Evolutionary conservation across 1,284 basidiomycete genomes (phyloP), one percentile per base, ranked within the genome.

Genomic region (Nidula niveotomentosa): DNA sequence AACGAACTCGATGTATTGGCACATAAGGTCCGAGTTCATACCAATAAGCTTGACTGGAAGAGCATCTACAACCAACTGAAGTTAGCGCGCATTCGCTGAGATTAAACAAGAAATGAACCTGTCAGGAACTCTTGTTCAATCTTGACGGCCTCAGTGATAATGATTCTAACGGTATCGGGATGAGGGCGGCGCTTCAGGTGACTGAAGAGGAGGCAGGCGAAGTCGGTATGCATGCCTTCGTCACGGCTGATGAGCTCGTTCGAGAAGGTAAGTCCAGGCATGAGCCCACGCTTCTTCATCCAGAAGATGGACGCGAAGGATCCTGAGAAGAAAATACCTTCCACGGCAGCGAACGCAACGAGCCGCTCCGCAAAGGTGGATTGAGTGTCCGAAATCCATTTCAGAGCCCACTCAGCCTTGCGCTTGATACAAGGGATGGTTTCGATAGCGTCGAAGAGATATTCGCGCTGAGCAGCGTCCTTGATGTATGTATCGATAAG

Each of bases 401-500:
- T 82, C 50, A 98, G 80, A 0, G 96, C 96, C 96, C 94, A 97
- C 54, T 94, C 86, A 13, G 94, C 95, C 74, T 97, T 98, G 71
- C 85, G 89, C 73, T 89, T 90, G 71, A 97, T 86, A 66, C 93
- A 95, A 1, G 93, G 94, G 57, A 97, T 94, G 48, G 91, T 97
- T 61, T 98, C 95, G 58, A 98, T 85, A 33, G 96, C 96, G 60
- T 96, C 89, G 69, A 98, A 98, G 39, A 98, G 89, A 69, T 90
- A 90, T 57, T 91, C 87, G 54, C 94, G 88, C 70, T 95, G 84
- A 13, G 76, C 79, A 9, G 88, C 77, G 64, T 98, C 96, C 70
- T 94, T 94, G 76, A 98, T 96, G 72, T 98, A 98, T 8, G 96
- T 94, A 76, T 99, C 94, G 71, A 99, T 97, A 65, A 98, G 88